Conservation (phyloP, 768 basidiomycete species). For the Boletus sensibilis region DNA sequence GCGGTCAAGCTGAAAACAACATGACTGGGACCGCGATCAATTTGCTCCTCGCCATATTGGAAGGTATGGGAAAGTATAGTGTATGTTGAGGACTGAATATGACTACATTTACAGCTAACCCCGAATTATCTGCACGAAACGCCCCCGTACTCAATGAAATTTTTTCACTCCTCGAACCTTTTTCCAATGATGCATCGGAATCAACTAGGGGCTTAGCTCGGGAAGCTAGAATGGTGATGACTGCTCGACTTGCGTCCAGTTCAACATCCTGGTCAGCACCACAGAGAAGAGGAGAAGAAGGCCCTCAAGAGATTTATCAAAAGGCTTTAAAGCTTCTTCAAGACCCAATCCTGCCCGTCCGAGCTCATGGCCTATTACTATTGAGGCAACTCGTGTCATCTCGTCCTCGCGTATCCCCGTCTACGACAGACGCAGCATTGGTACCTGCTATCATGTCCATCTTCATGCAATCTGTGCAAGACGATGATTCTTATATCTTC, state of each 20-base stretch:
- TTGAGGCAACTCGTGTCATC: slow-evolving; percentile 71
- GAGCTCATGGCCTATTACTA: slow-evolving; percentile 86
- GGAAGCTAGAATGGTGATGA: slow-evolving; percentile 83
- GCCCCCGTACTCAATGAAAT: slow-evolving; percentile 71
- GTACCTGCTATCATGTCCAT: slow-evolving; percentile 83
- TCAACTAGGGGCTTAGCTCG: slow-evolving; percentile 58
- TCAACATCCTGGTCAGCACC: slow-evolving; percentile 36
- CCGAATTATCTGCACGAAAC: slow-evolving; percentile 56
- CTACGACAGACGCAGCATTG: slow-evolving; percentile 55
- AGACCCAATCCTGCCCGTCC: slow-evolving; percentile 90
- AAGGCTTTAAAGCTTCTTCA: slow-evolving; percentile 84
- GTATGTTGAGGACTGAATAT: neutral
- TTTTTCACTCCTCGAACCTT: slow-evolving; percentile 57
- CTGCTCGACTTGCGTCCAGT: slow-evolving; percentile 69
- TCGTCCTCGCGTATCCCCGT: slow-evolving; percentile 16
- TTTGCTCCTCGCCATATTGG: slow-evolving; percentile 78
- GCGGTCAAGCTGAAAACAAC: slow-evolving; percentile 51
- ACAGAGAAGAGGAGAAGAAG: slow-evolving; percentile 19
- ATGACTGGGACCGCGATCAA: slow-evolving; percentile 78
- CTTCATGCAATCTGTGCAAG: slow-evolving; percentile 80
- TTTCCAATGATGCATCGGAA: slow-evolving; percentile 49
- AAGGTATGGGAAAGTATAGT: slow-evolving; percentile 52
- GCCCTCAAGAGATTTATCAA: slow-evolving; percentile 70
- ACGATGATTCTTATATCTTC: slow-evolving; percentile 95
- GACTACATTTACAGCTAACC: slow-evolving; percentile 40